A percentile compares a stretch with the other conserved stretches of the same genome.
Conservation (phyloP, 1,284 basidiomycete genomes). For the Tylopilus orsonianus region DNA sequence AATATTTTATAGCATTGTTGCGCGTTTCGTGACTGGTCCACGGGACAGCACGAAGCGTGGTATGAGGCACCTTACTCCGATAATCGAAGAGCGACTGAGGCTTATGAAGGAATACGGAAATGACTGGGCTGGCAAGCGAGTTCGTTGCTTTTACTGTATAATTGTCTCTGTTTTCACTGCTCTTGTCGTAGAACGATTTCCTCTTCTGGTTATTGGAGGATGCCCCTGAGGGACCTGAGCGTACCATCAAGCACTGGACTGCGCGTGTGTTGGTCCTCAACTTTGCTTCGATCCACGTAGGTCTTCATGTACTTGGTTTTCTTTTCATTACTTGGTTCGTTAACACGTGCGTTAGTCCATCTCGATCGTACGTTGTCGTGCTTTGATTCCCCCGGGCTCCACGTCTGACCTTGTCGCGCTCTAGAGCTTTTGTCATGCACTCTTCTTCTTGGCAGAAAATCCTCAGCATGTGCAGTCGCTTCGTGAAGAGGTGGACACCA, state of each 20-base stretch:
- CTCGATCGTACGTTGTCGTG: slow-evolving; percentile 4
- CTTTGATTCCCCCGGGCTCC: too few species aligned
- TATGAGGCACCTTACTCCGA: slow-evolving; percentile 31
- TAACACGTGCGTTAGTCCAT: slow-evolving; percentile 6
- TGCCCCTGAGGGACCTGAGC: slow-evolving; percentile 31
- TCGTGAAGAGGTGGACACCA: too few species aligned
- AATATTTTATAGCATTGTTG: not conserved
- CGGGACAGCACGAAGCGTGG: not conserved
- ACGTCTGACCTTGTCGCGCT: too few species aligned
- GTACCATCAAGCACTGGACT: slow-evolving; percentile 29
- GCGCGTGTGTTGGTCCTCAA: slow-evolving; percentile 36
- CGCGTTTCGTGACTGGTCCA: not conserved
- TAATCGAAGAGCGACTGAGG: slow-evolving; percentile 37
- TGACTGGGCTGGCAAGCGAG: slow-evolving; percentile 39
- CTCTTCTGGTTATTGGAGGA: slow-evolving; percentile 46
- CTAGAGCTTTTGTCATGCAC: slow-evolving; percentile 34
- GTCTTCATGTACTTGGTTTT: not conserved
- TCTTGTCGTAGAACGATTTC: slow-evolving; percentile 6
- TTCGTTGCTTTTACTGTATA: slow-evolving; percentile 13
- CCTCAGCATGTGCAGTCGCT: slow-evolving; percentile 39
- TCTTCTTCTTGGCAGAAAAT: slow-evolving; percentile 37
- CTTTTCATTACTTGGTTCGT: not conserved
- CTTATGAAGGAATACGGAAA: slow-evolving; percentile 35
- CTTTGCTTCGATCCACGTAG: slow-evolving; percentile 40
- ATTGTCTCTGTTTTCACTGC: slow-evolving; percentile 9